Base-by-base conservation (phyloP, 2,329 filamentous ascomycete genomes). In the Bisporella sp. region DNA sequence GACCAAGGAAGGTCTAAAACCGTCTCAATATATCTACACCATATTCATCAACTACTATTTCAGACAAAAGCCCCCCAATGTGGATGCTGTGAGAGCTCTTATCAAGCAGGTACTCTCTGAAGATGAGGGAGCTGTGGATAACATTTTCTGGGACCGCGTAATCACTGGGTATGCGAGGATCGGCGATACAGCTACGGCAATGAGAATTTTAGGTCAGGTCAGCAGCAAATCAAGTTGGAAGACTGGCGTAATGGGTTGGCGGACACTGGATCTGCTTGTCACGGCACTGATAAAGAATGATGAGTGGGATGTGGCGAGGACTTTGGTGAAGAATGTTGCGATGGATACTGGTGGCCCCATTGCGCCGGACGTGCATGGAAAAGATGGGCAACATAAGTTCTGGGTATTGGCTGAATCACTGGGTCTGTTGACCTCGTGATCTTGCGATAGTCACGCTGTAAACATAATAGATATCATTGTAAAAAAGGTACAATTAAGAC, bases 21-120 rank as follows among this genome's bases (percentile, higher is more conserved):
- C 81, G 2, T 78, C 78, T 4, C 67, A 79, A 1, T 77, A 89
- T 58, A 86, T 89, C 61, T 87, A 87, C 70, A 91, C 87, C 29
- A 86, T 84, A 60, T 76, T 93, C 21, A 71, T 87, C 43, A 78
- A 84, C 43, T 74, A 85, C 62, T 84, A 84, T 63, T 85, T 91
- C 62, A 61, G 71, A 6, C 74, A 73, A 46, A 54, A 68, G 1
- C 79, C 80, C 2, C 81, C 83, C 0, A 74, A 86, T 57, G 68
- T 87, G 31, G 66, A 69, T 2, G 77, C 78, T 11, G 75, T 88
- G n/a, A 75, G 80, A 37, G 64, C 66, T 0, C 70, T 91, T 4
- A 79, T 89, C 57, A 66, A 71, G n/a, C 63, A 66, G 4, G 35
- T 37, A 9, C 8, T 8, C 8, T 72, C 77, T 42, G 62, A 66